Conservation (phyloP, 345 rosid species). For the Lumnitzera racemosa region DNA sequence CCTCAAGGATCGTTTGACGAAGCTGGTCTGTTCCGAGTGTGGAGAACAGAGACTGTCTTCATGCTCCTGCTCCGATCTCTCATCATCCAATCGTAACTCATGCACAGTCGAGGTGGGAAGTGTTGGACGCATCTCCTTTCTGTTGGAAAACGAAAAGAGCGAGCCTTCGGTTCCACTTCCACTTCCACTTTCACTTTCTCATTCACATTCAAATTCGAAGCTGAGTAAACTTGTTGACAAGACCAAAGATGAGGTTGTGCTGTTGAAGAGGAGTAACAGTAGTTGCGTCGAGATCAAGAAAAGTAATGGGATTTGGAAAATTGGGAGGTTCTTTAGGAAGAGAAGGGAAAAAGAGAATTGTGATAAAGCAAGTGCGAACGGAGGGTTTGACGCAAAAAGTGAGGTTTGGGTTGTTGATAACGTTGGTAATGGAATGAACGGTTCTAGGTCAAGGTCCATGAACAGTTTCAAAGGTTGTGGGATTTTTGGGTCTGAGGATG, state of each 20-base stretch:
- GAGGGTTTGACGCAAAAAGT: conserved; percentile 38
- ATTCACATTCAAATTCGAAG: conserved; percentile 18
- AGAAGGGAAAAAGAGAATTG: conserved; percentile 34
- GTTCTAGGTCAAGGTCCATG: conserved; percentile 87
- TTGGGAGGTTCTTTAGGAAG: conserved; percentile 71
- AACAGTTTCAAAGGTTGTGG: conserved; percentile 76
- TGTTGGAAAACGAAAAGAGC: conserved; percentile 57
- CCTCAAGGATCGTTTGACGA: conserved; percentile 79
- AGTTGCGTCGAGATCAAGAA: conserved; percentile 88
- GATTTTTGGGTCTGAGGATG: conserved; percentile 67
- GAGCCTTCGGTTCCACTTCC: conserved; percentile 4
- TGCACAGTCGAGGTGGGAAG: conserved; percentile 61
- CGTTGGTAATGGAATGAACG: conserved; percentile 12
- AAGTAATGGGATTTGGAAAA: conserved; percentile 64
- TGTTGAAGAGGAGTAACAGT: conserved; percentile 77
- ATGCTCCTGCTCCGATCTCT: conserved; percentile 68
- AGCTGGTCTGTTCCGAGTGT: conserved; percentile 84
- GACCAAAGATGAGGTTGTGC: conserved; percentile 39
- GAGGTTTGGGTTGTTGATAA: conserved; percentile 79
- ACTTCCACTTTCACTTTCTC: too few relatives aligned
- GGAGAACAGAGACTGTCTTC: conserved; percentile 93
- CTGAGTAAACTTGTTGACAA: conserved; percentile 14
- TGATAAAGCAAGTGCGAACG: too few relatives aligned
- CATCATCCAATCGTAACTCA: conserved; percentile 54
- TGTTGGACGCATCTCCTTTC: conserved; percentile 74